These are phyloP conservation scores for Nemania abortiva DNA, from an alignment of 2,329 filamentous ascomycete species.

Conservation along the genomic window DNA sequence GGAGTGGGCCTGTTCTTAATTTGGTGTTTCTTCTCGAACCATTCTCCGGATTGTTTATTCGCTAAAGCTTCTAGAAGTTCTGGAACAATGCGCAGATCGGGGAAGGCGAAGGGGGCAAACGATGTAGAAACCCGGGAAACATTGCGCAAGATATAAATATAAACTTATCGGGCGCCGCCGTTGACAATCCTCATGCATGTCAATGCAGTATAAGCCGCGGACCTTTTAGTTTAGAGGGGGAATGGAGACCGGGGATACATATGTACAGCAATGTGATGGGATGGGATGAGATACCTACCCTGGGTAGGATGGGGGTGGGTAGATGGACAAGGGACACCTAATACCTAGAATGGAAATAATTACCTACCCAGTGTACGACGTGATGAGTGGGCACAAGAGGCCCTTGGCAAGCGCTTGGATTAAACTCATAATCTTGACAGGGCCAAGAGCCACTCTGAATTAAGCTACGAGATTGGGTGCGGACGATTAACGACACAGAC, in stretches of 20 bases:
- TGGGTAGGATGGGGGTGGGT: slow-evolving; percentile 5
- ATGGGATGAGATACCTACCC: background rate
- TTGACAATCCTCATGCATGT: slow-evolving; percentile 13
- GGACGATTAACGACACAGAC: background rate
- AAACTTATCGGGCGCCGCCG: background rate
- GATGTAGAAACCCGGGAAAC: background rate
- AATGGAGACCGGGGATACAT: slow-evolving; percentile 7
- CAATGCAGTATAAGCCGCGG: slow-evolving; percentile 24
- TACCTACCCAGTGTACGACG: background rate
- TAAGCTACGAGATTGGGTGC: background rate
- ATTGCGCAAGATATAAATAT: slow-evolving; percentile 7
- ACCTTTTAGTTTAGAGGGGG: slow-evolving; percentile 10
- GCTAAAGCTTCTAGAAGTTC: slow-evolving; percentile 26
- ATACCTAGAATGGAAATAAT: background rate
- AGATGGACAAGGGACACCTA: too few relatives aligned
- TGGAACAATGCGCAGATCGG: slow-evolving; percentile 12
- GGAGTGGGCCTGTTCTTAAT: slow-evolving; percentile 24
- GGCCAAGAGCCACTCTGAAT: slow-evolving; percentile 2
- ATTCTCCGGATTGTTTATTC: slow-evolving; percentile 23
- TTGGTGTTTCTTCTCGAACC: slow-evolving; percentile 32
- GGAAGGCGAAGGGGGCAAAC: slow-evolving; percentile 5
- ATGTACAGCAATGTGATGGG: slow-evolving; percentile 8
- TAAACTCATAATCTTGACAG: slow-evolving; percentile 22
- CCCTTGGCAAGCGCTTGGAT: slow-evolving; percentile 24
- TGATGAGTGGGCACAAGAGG: too few relatives aligned